Base-by-base conservation (phyloP, 352 stramenopile species). In the Pythium phragmitis region DNA sequence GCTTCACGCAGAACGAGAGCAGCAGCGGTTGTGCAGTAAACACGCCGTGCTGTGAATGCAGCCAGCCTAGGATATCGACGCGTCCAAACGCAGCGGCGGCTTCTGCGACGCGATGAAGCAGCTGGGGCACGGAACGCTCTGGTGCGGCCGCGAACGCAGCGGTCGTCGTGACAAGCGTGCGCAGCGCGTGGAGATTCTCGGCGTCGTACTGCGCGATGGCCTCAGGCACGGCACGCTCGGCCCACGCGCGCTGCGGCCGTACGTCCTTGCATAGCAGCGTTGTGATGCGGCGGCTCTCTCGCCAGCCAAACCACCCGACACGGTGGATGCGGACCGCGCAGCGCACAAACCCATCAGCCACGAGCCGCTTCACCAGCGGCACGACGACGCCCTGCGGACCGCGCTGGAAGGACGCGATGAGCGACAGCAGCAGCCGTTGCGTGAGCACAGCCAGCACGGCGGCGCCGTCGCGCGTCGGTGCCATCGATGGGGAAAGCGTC, bases 321-420 rank as follows among this genome's bases (percentile, higher is more conserved):
- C 21, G 28, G 16, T 45, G 19, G 42, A n/a, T 8, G 6, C 36
- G 54, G 9, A 50, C 39, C 3, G 3, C 8, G 45, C 60, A 61
- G 16, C 23, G 47, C 43, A 62, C 51, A 46, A 57, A 45, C 3
- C 52, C 52, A 21, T 67, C 60, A 17, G 2, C 43, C 19, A 67
- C 36, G 43, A 48, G 58, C 9, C 52, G 51, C 9, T 21, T 19
- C 16, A 61, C 4, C 2, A 67, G 36, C 14, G 45, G 45, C 26
- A 28, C n/a, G 34, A 19, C 36, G 42, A 48, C 41, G 21, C 39
- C 28, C 21, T 52, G 60, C 4, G 47, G 28, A 14, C 60, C 60
- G 33, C 51, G 60, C 42, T 67, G 60, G 50, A 67, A 67, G 7
- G 50, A 60, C 42, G 60, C 45, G 42, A 67, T 34, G 43, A 60